Evolutionary conservation across 257 asterid species (phyloP), one percentile per base, ranked within the genome.

Genomic region (Solanum neorickii): DNA sequence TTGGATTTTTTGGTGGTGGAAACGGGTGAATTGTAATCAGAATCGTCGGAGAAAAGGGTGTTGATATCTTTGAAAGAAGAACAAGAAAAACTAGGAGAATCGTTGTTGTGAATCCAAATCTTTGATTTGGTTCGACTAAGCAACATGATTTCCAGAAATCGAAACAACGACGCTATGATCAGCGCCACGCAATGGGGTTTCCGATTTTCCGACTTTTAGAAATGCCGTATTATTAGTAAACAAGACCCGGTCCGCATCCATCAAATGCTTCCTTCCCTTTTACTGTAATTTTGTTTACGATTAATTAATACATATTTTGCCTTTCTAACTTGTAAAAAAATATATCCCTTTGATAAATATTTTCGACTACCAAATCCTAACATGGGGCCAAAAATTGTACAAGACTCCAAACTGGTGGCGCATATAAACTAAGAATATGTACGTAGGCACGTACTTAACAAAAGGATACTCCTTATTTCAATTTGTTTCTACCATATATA

Each of bases 11-110:
- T 88, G 80, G 74, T 31, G 52, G 82, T 33, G 46, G 74, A 73
- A 35, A 70, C 29, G 23, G 92, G 88, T 25, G 25, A 65, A 76
- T 35, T 29, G 78, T 33, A 84, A 69, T 65, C 18, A 10, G 47
- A 84, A 13, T 86, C 93, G 87, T 89, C 97, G 89, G 91, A 88
- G 88, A 93, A 90, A 88, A 95, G 94, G 82, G 80, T 84, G 73
- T 94, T 94, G 80, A 95, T 92, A 84, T 94, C 98, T 91, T 97
- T 97, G 92, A 97, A 95, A 25, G 99, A 94, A 12, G 98, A 90
- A 86, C 98, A 94, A 29, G 94, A 91, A 85, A 97, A 97, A 89
- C 91, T 93, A 47, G 89, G 88, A 72, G 96, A 69, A 52, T 90
- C 85, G 37, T 87, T 89, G 77, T 88, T 86, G 83, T 89, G 93